Percentiles rank a stretch among this genome's conserved stretches.
Evolutionary conservation across 164 flowering plant species (phyloP).

Genomic region (Malania oleifera): DNA sequence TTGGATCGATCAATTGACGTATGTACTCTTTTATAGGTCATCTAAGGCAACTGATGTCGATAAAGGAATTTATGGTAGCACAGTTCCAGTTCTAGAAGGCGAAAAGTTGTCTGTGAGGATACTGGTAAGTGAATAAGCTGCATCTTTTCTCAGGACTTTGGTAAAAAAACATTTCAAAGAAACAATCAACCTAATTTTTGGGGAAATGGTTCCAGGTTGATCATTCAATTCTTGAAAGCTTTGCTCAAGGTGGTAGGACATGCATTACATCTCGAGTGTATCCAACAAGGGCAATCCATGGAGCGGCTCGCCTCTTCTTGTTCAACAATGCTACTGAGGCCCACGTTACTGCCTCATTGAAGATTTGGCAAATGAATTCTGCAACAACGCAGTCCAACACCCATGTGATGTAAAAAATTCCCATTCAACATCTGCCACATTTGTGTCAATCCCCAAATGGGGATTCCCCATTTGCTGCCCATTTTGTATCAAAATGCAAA

Average conservation of each 20-base stretch:
- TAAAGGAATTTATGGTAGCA: slow-evolving; percentile 50
- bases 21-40: slow-evolving; percentile 33
- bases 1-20: neutral
- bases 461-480: no score
- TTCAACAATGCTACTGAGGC: slow-evolving; percentile 79
- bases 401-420: neutral
- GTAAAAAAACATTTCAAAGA: no score
- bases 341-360: slow-evolving; percentile 50
- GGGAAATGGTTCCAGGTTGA: slow-evolving; percentile 44
- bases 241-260: slow-evolving; percentile 84
- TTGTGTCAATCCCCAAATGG: neutral
- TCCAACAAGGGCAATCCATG: slow-evolving; percentile 68
- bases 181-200: neutral
- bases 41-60: slow-evolving; percentile 56
- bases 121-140: slow-evolving; percentile 46
- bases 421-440: no score
- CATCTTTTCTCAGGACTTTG: no score
- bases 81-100: slow-evolving; percentile 59
- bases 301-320: slow-evolving; percentile 48
- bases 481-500: no score
- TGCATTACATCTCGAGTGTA: slow-evolving; percentile 73
- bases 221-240: slow-evolving; percentile 80
- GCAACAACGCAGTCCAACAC: slow-evolving; percentile 34
- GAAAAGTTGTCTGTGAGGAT: slow-evolving; percentile 61
- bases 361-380: slow-evolving; percentile 62